Percentiles rank a stretch among this genome's conserved stretches.
These are phyloP conservation scores for Blastomyces emzantsi DNA, from an alignment of 2,329 filamentous ascomycete species.

Conservation along the genomic window DNA sequence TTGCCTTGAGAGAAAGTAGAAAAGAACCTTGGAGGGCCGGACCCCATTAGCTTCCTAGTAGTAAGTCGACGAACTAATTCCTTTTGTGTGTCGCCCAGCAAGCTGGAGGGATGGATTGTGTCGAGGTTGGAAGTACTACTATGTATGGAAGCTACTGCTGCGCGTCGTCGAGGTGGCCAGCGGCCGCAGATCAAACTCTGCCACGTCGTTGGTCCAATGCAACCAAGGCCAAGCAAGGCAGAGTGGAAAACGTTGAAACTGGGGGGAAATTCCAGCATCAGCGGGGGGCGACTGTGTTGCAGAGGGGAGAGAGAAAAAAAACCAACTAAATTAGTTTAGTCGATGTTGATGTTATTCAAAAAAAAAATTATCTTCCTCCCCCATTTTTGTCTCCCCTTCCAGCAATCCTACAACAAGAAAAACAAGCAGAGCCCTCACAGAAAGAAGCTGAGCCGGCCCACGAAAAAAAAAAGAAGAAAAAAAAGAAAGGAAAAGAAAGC, in stretches of 20 bases:
- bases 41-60: too few relatives aligned
- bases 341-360: too few relatives aligned
- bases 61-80: background rate
- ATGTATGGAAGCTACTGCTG: background rate
- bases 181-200: constrained; percentile 10
- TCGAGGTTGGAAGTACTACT: background rate
- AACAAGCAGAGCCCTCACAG: too few relatives aligned
- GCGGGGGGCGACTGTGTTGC: too few relatives aligned
- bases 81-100: constrained; percentile 15
- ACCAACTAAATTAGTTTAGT: too few relatives aligned
- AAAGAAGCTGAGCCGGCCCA: too few relatives aligned
- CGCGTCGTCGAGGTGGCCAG: background rate
- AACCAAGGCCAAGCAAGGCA: background rate
- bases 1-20: too few relatives aligned
- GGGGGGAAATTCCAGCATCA: too few relatives aligned
- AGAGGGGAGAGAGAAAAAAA: too few relatives aligned
- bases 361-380: background rate
- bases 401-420: background rate
- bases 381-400: background rate
- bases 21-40: too few relatives aligned
- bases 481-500: background rate
- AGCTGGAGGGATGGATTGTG: background rate
- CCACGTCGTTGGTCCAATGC: constrained; percentile 18
- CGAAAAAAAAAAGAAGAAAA: background rate
- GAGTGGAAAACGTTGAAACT: too few relatives aligned